phyloP scores from a whole-genome alignment of 495 filamentous ascomycete genomes.

The Pseudomonodictys pantanalensis region DNA sequence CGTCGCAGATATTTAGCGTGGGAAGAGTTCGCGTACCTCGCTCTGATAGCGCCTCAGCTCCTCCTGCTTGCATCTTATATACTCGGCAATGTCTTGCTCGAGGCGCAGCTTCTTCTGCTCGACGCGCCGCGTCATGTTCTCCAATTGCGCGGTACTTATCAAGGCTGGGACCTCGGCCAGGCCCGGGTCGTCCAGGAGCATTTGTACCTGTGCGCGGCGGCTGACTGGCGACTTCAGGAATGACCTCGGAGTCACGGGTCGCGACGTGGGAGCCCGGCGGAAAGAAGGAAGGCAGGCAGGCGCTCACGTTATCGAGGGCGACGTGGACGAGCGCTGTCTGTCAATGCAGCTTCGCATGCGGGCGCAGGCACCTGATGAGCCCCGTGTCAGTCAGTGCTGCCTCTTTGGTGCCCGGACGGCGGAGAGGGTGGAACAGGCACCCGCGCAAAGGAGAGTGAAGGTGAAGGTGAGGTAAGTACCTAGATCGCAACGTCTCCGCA shows the following conservation, averaged over 20 bases:
- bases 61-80: slow-evolving; percentile 30
- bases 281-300: too few species aligned
- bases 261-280: slow-evolving; percentile 14
- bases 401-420: background rate
- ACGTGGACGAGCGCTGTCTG: background rate
- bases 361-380: slow-evolving; percentile 12
- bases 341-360: slow-evolving; percentile 9
- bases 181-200: slow-evolving; percentile 19
- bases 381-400: slow-evolving; percentile 5
- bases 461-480: too few species aligned
- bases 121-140: slow-evolving; percentile 16
- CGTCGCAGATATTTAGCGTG: background rate
- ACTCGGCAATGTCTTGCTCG: slow-evolving; percentile 30
- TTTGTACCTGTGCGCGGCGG: slow-evolving; percentile 9
- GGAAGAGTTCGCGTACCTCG: slow-evolving; percentile 5
- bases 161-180: slow-evolving; percentile 26
- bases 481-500: too few species aligned
- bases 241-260: slow-evolving; percentile 24
- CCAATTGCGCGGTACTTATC: slow-evolving; percentile 25
- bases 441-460: background rate
- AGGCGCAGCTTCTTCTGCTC: slow-evolving; percentile 29
- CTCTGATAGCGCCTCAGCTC: slow-evolving; percentile 23
- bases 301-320: slow-evolving; percentile 4
- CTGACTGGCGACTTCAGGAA: background rate
- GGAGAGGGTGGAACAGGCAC: background rate